Conservation (phyloP, 495 filamentous ascomycete genomes). For the Lophiotrema nucula region DNA sequence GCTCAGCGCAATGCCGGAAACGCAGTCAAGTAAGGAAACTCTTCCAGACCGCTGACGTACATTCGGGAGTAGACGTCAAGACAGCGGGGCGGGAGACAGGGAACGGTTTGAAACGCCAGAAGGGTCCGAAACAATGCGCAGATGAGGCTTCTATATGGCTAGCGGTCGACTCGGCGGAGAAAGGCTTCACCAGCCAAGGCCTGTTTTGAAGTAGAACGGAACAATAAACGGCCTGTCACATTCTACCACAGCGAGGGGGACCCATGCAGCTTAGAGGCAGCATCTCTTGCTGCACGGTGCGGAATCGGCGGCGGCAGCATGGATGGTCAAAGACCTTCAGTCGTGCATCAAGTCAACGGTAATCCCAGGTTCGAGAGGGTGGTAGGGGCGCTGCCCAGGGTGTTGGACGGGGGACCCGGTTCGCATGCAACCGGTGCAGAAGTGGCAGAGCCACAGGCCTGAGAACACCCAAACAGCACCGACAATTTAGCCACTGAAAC, state of each 20-base stretch:
- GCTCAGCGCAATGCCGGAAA: conserved; percentile 29
- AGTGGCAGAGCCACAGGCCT: conserved; percentile 21
- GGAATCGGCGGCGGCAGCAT: conserved; percentile 34
- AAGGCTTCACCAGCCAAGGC: conserved; percentile 22
- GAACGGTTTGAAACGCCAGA: conserved; percentile 16
- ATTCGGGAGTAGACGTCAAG: conserved; percentile 13
- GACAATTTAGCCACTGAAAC: conserved; percentile 31
- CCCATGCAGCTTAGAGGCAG: conserved; percentile 25
- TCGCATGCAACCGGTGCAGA: conserved; percentile 22
- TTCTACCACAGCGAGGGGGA: conserved; percentile 22
- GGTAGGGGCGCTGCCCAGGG: conserved; percentile 28
- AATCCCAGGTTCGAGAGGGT: conserved; percentile 34
- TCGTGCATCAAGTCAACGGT: conserved; percentile 30
- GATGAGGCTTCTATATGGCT: conserved; percentile 30
- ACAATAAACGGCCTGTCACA: conserved; percentile 35
- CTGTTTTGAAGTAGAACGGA: conserved; percentile 26
- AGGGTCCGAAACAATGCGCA: conserved; percentile 23
- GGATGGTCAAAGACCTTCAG: conserved; percentile 20
- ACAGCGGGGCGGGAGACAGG: conserved; percentile 15
- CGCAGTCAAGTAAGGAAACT: conserved; percentile 31
- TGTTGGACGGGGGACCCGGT: conserved; percentile 26
- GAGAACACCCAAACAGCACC: conserved; percentile 29
- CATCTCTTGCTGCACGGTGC: conserved; percentile 22
- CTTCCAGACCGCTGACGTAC: conserved; percentile 15
- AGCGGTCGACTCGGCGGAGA: conserved; percentile 4